Evolutionary conservation across 2,329 filamentous ascomycete genomes (phyloP).

Genomic region (Aspergillus cejpii): DNA sequence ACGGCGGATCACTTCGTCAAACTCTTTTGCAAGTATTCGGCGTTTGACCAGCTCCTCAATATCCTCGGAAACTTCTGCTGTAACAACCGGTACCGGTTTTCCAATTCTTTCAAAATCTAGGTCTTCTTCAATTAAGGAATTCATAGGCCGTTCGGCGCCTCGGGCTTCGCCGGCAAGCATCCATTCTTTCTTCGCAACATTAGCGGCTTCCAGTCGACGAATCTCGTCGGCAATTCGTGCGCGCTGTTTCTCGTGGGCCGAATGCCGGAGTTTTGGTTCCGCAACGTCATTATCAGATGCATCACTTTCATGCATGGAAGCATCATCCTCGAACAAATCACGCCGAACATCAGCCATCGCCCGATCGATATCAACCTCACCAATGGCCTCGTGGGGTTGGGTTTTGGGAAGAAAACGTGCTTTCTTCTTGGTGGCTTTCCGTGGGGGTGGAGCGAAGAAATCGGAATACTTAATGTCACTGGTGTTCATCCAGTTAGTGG

Average conservation of each 20-base stretch:
- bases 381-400: constrained; percentile 40
- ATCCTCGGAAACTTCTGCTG: constrained; percentile 78
- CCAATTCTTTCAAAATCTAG: constrained; percentile 92
- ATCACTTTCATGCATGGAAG: constrained; percentile 50
- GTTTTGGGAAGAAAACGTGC: constrained; percentile 51
- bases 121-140: constrained; percentile 90
- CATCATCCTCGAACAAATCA: constrained; percentile 78
- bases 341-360: constrained; percentile 82
- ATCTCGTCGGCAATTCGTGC: constrained; percentile 86
- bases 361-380: constrained; percentile 64
- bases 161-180: constrained; percentile 80
- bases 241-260: constrained; percentile 78
- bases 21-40: constrained; percentile 80
- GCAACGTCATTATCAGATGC: constrained; percentile 60
- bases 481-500: constrained; percentile 61
- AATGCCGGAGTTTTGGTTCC: constrained; percentile 38
- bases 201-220: constrained; percentile 78
- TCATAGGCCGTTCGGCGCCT: constrained; percentile 72
- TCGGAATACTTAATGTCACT: constrained; percentile 87
- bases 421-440: constrained; percentile 57
- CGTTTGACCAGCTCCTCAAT: constrained; percentile 94
- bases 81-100: constrained; percentile 91
- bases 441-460: constrained; percentile 81
- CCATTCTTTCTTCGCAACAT: constrained; percentile 87
- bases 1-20: constrained; percentile 82